Conservation (phyloP, 768 basidiomycete genomes). For the Mycena olivaceomarginata region DNA sequence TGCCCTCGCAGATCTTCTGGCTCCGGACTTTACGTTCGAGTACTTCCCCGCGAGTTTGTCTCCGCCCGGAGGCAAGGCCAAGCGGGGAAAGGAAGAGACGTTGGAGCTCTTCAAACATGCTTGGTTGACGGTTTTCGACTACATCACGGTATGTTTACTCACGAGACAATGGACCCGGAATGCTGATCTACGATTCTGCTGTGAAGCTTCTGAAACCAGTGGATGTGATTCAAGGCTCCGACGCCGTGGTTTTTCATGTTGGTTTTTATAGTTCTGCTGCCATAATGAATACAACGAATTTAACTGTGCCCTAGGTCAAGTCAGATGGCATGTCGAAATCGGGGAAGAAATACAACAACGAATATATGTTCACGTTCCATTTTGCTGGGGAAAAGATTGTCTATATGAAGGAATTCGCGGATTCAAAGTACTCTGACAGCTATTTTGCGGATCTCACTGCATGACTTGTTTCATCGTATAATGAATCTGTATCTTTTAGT, state of each 20-base stretch:
- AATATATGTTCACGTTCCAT: no score
- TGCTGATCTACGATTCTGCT: no score
- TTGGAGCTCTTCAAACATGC: neutral
- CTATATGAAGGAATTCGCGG: conserved; percentile 38
- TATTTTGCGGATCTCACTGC: conserved; percentile 1
- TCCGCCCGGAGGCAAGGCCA: neutral
- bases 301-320: neutral
- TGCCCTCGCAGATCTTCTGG: neutral
- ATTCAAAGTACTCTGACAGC: conserved; percentile 23
- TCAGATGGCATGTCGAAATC: conserved; percentile 13
- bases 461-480: no score
- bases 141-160: neutral
- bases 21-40: conserved; percentile 11
- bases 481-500: no score
- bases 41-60: conserved; percentile 7
- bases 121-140: neutral
- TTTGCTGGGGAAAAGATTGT: no score
- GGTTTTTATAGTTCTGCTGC: neutral
- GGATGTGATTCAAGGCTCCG: neutral
- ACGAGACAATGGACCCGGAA: no score
- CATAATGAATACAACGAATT: neutral
- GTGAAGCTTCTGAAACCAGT: neutral
- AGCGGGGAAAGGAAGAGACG: neutral
- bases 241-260: conserved; percentile 4
- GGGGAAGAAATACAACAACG: conserved; percentile 8